phyloP scores from a whole-genome alignment of 345 rosid genomes.

The Syzygium aromaticum region DNA sequence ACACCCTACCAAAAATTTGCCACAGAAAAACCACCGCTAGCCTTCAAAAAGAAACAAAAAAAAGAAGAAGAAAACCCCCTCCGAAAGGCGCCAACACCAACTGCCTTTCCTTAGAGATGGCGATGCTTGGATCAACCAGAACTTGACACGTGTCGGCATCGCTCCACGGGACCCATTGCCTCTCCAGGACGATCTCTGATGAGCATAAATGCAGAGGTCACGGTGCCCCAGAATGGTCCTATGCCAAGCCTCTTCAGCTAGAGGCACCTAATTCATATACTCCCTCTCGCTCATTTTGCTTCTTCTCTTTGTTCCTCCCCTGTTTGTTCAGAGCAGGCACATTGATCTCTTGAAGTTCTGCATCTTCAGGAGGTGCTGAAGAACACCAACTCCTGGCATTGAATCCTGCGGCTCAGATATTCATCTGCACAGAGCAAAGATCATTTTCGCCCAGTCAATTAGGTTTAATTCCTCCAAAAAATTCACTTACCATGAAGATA shows the following conservation, averaged over 20 bases:
- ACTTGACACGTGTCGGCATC: conserved; percentile 33
- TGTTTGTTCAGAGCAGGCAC: not conserved
- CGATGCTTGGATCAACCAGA: conserved; percentile 11
- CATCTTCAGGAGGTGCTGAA: not conserved
- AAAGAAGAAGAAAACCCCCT: not conserved
- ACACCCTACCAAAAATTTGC: not conserved
- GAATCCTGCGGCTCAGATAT: not conserved
- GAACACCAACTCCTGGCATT: not conserved
- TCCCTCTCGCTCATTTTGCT: not conserved
- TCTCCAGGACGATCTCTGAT: not conserved
- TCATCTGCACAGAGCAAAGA: not conserved
- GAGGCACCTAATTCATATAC: not conserved
- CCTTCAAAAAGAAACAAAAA: not conserved
- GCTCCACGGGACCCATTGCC: not conserved
- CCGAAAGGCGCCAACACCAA: not conserved
- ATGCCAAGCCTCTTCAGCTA: not conserved
- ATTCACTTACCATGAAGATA: conserved; percentile 13
- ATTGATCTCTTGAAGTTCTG: not conserved
- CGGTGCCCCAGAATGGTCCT: not conserved
- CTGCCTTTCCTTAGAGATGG: not conserved
- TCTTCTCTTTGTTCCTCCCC: not conserved
- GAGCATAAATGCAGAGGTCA: not conserved
- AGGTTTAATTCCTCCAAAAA: not conserved
- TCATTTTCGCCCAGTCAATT: not conserved
- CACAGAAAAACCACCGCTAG: not conserved